These are phyloP conservation scores for Umbellularia californica DNA, from an alignment of 164 flowering plant species.

Conservation along the genomic window DNA sequence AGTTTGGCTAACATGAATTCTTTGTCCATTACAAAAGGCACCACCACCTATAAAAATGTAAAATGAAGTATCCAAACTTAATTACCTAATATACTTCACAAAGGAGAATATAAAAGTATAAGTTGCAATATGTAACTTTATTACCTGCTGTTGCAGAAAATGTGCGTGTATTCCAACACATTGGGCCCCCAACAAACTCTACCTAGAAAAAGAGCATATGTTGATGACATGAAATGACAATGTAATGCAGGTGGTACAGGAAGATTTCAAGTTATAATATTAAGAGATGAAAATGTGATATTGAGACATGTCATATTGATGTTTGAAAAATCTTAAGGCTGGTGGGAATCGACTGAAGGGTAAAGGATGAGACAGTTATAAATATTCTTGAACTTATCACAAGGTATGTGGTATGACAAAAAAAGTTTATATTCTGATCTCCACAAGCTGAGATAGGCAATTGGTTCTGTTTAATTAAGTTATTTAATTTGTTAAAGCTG, in stretches of 20 bases:
- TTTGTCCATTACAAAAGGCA: conserved; percentile 82
- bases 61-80: conserved; percentile 1
- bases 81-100: conserved; percentile 2
- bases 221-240: too few species aligned
- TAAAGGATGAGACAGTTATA: too few species aligned
- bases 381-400: too few species aligned
- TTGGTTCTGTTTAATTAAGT: background rate
- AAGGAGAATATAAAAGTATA: background rate
- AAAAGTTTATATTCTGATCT: background rate
- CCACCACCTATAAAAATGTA: conserved; percentile 63
- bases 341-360: background rate
- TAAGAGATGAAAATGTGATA: background rate
- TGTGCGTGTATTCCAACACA: conserved; percentile 90
- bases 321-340: background rate
- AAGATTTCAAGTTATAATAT: background rate
- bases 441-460: background rate
- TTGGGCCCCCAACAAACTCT: conserved; percentile 94
- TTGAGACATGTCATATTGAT: background rate
- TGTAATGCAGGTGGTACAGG: background rate
- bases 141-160: conserved; percentile 89
- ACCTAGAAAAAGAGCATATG: conserved; percentile 39
- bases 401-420: background rate
- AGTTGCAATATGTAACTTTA: background rate
- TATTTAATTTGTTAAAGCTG: too few species aligned
- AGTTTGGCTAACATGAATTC: conserved; percentile 71